Percentiles rank a stretch among this genome's conserved stretches.
These are phyloP conservation scores for Nepenthes gracilis DNA, from an alignment of 148 eudicot species.

Conservation along the genomic window DNA sequence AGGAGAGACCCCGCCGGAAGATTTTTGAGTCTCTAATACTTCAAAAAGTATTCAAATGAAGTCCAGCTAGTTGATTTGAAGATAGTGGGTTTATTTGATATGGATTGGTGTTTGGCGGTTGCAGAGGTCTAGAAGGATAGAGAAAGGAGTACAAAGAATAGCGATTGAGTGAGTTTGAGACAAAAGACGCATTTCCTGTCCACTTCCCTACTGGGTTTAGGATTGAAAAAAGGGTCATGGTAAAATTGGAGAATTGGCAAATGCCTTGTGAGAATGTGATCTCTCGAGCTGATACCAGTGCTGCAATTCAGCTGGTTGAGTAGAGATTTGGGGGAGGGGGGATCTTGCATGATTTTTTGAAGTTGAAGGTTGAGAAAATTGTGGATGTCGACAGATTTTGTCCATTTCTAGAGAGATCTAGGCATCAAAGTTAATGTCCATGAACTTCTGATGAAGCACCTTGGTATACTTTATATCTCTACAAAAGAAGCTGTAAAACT, in stretches of 20 bases:
- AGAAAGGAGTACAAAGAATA: constrained; percentile 28
- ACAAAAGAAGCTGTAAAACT: constrained; percentile 33
- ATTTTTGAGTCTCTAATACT: constrained; percentile 57
- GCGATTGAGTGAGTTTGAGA: constrained; percentile 8
- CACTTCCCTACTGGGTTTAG: constrained; percentile 61
- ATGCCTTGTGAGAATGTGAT: constrained; percentile 11
- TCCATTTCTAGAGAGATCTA: not conserved
- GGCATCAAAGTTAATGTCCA: constrained; percentile 5
- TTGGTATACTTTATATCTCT: constrained; percentile 56
- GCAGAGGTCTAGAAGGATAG: constrained; percentile 65
- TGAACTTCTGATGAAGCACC: constrained; percentile 52
- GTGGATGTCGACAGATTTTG: not conserved
- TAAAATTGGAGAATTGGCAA: constrained; percentile 71
- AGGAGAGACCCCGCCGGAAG: constrained; percentile 53
- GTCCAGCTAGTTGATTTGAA: constrained; percentile 26
- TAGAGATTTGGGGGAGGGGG: not conserved
- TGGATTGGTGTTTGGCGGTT: constrained; percentile 25
- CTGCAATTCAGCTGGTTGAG: no score
- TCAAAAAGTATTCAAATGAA: constrained; percentile 27
- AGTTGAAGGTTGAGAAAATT: not conserved
- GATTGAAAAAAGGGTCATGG: constrained; percentile 51
- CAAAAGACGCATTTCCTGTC: constrained; percentile 72
- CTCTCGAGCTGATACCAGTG: no score
- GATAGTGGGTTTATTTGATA: constrained; percentile 33
- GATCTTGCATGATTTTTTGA: not conserved